Percentiles rank a stretch among this genome's conserved stretches.
phyloP scores from a whole-genome alignment of 345 rosid species.

The Gossypium bickii region DNA sequence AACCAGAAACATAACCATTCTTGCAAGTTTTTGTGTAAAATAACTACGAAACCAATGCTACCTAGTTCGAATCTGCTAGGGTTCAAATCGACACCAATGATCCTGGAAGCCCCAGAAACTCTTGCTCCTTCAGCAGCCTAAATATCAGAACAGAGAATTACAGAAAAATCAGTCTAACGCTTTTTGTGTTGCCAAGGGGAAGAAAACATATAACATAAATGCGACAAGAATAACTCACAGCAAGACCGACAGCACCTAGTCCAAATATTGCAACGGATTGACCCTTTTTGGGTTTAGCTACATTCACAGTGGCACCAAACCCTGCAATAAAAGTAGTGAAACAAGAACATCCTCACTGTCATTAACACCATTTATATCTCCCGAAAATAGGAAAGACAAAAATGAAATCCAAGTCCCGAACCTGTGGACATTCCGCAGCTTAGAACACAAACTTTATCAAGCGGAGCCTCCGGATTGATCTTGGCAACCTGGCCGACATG shows the following conservation, averaged over 20 bases:
- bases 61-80: conserved; percentile 49
- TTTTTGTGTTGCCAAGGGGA: not conserved
- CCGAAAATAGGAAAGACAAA: not conserved
- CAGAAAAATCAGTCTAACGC: too few relatives aligned
- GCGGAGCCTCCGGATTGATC: conserved; percentile 73
- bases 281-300: conserved; percentile 69
- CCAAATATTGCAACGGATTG: conserved; percentile 68
- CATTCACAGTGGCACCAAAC: conserved; percentile 70
- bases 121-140: conserved; percentile 88
- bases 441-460: conserved; percentile 64
- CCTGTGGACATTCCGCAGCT: conserved; percentile 83
- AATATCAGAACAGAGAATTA: not conserved
- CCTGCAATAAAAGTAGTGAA: conserved; percentile 25
- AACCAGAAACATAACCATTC: not conserved
- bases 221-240: conserved; percentile 29
- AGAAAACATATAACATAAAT: not conserved
- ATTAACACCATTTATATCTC: not conserved
- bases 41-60: not conserved
- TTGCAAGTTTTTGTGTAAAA: not conserved
- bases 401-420: conserved; percentile 12
- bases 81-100: conserved; percentile 76
- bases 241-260: conserved; percentile 80
- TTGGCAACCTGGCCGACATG: conserved; percentile 69
- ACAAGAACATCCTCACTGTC: not conserved
- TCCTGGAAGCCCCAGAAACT: conserved; percentile 54